phyloP scores from a whole-genome alignment of 352 stramenopile genomes.

The Stramenopiles sp. region DNA sequence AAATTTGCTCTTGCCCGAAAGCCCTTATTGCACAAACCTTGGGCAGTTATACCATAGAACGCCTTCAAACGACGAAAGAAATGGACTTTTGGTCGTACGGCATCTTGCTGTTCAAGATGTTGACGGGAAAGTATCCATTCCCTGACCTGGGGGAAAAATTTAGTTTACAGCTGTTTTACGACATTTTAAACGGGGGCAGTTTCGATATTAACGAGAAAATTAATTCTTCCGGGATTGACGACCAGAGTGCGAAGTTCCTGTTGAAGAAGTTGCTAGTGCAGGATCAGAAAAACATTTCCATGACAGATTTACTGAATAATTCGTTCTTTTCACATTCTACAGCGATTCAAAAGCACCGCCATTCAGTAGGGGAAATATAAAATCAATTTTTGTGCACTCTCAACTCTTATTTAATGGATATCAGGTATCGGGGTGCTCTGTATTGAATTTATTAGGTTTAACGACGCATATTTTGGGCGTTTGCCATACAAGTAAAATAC shows the following conservation, averaged over 20 bases:
- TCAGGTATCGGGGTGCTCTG: no score
- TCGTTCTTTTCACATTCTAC: no score
- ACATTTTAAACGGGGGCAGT: not conserved
- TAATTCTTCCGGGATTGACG: not conserved
- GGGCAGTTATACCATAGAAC: not conserved
- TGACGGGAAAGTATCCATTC: conserved; percentile 56
- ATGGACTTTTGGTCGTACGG: conserved; percentile 69
- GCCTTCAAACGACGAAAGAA: conserved; percentile 31
- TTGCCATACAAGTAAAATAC: no score
- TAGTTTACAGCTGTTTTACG: not conserved
- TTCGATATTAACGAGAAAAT: not conserved
- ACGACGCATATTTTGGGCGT: no score
- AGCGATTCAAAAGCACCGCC: no score
- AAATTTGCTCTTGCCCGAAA: not conserved
- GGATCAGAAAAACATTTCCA: not conserved
- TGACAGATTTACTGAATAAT: not conserved
- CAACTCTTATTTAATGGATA: no score
- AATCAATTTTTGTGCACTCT: no score
- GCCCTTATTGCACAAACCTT: not conserved
- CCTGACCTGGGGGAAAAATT: conserved; percentile 29
- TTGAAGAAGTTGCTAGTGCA: not conserved
- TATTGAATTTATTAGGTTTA: no score
- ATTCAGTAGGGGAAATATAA: no score
- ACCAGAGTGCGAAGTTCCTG: not conserved
- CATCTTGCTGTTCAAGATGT: conserved; percentile 62